Evolutionary conservation across 2,329 filamentous ascomycete genomes (phyloP).

Genomic region (Hypoxylon sp.): DNA sequence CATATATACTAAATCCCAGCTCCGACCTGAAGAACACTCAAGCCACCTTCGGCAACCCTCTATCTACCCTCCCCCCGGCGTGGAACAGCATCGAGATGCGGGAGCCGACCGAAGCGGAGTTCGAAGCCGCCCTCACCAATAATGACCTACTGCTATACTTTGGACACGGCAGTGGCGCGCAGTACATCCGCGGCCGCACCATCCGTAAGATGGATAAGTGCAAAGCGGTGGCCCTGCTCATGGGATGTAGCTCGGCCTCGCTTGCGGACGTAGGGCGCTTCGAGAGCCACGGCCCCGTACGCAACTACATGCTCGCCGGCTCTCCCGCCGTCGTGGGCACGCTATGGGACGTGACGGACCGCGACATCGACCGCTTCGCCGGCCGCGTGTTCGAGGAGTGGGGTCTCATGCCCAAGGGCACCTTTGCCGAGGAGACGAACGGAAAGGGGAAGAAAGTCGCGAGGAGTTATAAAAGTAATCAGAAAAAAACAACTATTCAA

Average conservation of each 20-base stretch:
- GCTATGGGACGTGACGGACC: conserved; percentile 98
- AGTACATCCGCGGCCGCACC: conserved; percentile 90
- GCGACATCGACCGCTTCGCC: conserved; percentile 95
- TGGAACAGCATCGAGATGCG: conserved; percentile 81
- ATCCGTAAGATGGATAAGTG: conserved; percentile 84
- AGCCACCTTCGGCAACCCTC: conserved; percentile 76
- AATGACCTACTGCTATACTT: conserved; percentile 91
- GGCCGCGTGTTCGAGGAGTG: conserved; percentile 84
- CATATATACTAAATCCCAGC: conserved; percentile 91
- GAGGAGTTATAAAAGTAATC: conserved; percentile 47
- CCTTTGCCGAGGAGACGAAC: conserved; percentile 59
- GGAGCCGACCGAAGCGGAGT: conserved; percentile 82
- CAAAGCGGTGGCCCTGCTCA: conserved; percentile 83
- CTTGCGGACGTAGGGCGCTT: conserved; percentile 87
- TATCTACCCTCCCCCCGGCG: conserved; percentile 75
- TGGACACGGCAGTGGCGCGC: conserved; percentile 93
- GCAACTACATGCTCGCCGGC: conserved; percentile 92
- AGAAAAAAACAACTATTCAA: conserved; percentile 39
- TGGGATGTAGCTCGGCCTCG: conserved; percentile 92
- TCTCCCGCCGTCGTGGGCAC: conserved; percentile 90
- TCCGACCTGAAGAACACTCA: conserved; percentile 87
- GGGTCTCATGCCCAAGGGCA: conserved; percentile 76
- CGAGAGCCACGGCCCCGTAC: conserved; percentile 89
- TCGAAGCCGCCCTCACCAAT: conserved; percentile 75
- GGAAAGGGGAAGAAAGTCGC: conserved; percentile 50